Evolutionary conservation across 2,329 filamentous ascomycete genomes (phyloP).

Genomic region (Penicillium psychrosexuale): DNA sequence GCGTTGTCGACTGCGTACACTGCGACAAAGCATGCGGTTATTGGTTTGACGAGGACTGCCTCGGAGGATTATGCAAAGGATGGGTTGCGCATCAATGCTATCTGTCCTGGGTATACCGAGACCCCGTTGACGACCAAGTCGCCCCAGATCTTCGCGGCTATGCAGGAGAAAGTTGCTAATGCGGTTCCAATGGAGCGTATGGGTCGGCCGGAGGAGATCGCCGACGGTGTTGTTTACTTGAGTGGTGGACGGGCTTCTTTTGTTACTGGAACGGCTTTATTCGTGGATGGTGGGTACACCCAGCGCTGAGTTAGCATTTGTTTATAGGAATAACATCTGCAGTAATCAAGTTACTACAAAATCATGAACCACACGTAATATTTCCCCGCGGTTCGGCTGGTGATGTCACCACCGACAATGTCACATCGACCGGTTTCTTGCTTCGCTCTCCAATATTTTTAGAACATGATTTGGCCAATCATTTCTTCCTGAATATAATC

Average conservation of each 20-base stretch:
- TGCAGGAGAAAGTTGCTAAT: constrained; percentile 21
- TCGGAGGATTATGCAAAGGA: constrained; percentile 45
- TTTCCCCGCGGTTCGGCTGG: neutral
- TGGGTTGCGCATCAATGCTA: constrained; percentile 62
- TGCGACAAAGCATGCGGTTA: constrained; percentile 43
- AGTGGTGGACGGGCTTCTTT: constrained; percentile 19
- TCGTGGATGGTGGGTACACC: constrained; percentile 21
- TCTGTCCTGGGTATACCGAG: constrained; percentile 84
- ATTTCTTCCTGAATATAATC: neutral
- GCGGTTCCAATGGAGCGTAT: constrained; percentile 20
- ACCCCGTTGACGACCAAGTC: constrained; percentile 53
- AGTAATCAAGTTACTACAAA: neutral
- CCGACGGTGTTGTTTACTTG: constrained; percentile 19
- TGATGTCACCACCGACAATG: constrained; percentile 11
- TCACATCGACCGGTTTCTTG: neutral
- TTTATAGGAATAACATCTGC: neutral
- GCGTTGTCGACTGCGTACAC: constrained; percentile 35
- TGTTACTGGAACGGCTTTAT: constrained; percentile 18
- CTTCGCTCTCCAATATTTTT: neutral
- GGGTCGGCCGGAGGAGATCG: constrained; percentile 19
- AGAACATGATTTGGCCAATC: neutral
- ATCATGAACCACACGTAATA: neutral
- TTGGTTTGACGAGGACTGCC: constrained; percentile 44
- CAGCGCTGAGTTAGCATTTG: constrained; percentile 4
- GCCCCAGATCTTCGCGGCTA: constrained; percentile 26